Evolutionary conservation across 2,329 filamentous ascomycete species (phyloP).

Genomic region (Sclerotinia spermophila): DNA sequence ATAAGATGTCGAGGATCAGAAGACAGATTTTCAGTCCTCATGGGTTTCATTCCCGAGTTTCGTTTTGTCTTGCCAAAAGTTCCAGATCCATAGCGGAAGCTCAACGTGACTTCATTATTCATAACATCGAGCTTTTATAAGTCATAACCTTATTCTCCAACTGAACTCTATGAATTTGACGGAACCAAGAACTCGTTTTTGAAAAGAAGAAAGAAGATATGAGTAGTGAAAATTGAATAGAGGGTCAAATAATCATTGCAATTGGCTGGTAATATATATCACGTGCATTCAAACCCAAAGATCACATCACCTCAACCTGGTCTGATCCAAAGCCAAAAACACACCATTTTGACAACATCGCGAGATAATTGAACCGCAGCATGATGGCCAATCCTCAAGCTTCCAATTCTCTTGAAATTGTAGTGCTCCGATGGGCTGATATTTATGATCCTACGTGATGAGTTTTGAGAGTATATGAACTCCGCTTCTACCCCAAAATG

Average conservation of each 20-base stretch:
- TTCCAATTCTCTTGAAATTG: background rate
- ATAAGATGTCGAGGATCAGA: background rate
- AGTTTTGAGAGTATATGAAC: background rate
- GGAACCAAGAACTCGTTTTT: background rate
- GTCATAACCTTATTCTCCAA: background rate
- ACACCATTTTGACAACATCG: constrained; percentile 1
- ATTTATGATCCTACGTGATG: background rate
- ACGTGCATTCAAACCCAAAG: background rate
- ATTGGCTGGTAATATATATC: background rate
- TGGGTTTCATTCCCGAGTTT: background rate
- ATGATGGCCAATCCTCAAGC: background rate
- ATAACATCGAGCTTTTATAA: background rate
- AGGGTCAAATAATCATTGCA: background rate
- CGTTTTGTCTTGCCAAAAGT: background rate
- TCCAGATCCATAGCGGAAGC: no score
- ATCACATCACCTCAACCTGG: constrained; percentile 5
- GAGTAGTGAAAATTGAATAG: background rate
- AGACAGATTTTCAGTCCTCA: background rate
- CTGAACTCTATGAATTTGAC: background rate
- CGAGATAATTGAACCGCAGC: background rate
- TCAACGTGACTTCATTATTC: background rate
- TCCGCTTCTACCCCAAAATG: background rate
- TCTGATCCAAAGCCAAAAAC: constrained; percentile 8
- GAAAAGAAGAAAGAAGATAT: background rate
- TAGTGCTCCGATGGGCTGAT: constrained; percentile 12